Conservation (phyloP, 768 basidiomycete genomes). For the Inosperma sp. region DNA sequence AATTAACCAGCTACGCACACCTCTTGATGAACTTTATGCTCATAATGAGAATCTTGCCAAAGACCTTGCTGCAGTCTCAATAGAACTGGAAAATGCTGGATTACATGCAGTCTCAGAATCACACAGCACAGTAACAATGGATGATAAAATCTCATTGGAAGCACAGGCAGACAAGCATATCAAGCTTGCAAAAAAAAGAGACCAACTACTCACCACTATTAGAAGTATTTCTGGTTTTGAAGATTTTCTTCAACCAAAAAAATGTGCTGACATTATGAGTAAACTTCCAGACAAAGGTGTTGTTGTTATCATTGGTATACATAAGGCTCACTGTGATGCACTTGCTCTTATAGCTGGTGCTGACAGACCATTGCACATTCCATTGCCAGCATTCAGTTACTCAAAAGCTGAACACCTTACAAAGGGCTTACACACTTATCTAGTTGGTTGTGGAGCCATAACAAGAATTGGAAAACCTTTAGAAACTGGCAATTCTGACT, state of each 20-base stretch:
- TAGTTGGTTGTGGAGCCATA: background rate
- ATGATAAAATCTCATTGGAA: constrained; percentile 14
- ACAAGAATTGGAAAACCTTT: background rate
- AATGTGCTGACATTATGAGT: constrained; percentile 1
- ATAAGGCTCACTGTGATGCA: constrained; percentile 19
- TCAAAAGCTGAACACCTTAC: constrained; percentile 7
- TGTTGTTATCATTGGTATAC: constrained; percentile 20
- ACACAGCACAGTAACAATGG: background rate
- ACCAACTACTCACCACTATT: constrained; percentile 13
- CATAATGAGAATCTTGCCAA: constrained; percentile 13
- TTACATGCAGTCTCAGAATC: background rate
- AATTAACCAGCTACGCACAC: constrained; percentile 21
- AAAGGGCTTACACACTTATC: background rate
- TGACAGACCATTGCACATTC: constrained; percentile 11
- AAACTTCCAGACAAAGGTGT: constrained; percentile 13
- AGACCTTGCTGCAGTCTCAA: constrained; percentile 10
- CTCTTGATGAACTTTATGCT: constrained; percentile 17
- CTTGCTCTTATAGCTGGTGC: constrained; percentile 12
- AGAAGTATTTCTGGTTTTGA: constrained; percentile 16
- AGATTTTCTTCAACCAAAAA: constrained; percentile 18
- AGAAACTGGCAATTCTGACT: background rate
- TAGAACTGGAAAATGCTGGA: constrained; percentile 10
- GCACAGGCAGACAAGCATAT: constrained; percentile 14
- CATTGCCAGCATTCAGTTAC: constrained; percentile 7
- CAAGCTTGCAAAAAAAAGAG: constrained; percentile 18